Percentiles rank a stretch among this genome's conserved stretches.
These are phyloP conservation scores for Leccinum barrowsii DNA, from an alignment of 768 basidiomycete genomes.

Conservation along the genomic window DNA sequence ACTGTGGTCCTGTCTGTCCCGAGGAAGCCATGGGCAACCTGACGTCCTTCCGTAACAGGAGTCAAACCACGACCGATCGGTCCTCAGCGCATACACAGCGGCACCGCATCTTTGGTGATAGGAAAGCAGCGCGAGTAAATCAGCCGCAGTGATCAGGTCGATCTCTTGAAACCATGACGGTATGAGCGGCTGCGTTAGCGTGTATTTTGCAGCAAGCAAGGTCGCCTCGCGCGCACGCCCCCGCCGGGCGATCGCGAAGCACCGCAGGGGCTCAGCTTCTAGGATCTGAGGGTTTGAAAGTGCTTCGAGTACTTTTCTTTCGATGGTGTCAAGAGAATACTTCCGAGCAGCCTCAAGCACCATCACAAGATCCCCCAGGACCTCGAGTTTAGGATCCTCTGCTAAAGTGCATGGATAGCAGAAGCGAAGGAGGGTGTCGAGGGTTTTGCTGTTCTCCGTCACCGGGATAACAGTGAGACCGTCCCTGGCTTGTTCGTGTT, in stretches of 20 bases:
- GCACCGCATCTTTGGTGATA: conserved; percentile 17
- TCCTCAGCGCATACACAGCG: conserved; percentile 4
- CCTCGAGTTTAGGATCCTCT: conserved; percentile 16
- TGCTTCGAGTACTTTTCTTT: conserved; percentile 17
- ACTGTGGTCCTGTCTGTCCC: not conserved
- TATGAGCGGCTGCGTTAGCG: conserved; percentile 23
- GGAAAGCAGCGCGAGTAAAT: conserved; percentile 24
- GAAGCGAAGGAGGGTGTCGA: conserved; percentile 26
- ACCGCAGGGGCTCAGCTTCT: conserved; percentile 23
- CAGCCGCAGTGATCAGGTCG: conserved; percentile 20
- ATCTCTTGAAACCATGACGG: conserved; percentile 26
- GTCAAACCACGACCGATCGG: conserved; percentile 11
- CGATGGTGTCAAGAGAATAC: conserved; percentile 15
- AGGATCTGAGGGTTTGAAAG: conserved; percentile 17
- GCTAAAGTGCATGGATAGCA: conserved; percentile 25
- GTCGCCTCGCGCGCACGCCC: conserved; percentile 23
- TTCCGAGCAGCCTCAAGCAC: conserved; percentile 17
- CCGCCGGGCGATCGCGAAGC: conserved; percentile 31
- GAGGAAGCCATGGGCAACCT: not conserved
- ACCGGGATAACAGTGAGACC: conserved; percentile 20
- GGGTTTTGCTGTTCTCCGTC: conserved; percentile 18
- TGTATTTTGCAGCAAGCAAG: conserved; percentile 27
- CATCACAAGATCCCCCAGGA: not conserved
- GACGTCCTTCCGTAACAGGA: conserved; percentile 3
- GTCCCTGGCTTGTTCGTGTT: conserved; percentile 13